Percentiles rank a stretch among this genome's conserved stretches.
Evolutionary conservation across 352 stramenopile species (phyloP).

Genomic region (Achlya hypogyna): DNA sequence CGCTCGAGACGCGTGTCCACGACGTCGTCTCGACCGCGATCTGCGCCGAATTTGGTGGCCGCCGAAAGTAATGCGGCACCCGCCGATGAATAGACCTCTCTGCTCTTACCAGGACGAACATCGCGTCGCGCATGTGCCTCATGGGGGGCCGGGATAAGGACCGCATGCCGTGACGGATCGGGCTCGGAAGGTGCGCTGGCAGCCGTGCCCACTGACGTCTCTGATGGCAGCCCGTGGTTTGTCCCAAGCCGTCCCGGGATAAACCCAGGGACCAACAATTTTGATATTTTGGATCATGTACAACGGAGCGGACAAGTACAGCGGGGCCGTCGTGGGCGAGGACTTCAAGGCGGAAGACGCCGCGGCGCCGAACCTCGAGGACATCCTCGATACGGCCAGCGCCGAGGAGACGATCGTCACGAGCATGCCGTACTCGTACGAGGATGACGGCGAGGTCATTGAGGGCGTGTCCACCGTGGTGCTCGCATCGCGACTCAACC

Average conservation of each 20-base stretch:
- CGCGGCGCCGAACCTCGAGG: slow-evolving; percentile 35
- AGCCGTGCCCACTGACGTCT: too few relatives aligned
- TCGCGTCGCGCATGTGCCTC: too few relatives aligned
- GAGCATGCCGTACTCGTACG: slow-evolving; percentile 71
- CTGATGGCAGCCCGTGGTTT: neutral
- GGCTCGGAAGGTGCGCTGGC: too few relatives aligned
- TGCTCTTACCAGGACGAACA: too few relatives aligned
- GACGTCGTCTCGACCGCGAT: neutral
- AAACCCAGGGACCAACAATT: neutral
- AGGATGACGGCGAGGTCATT: slow-evolving; percentile 44
- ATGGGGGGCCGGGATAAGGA: too few relatives aligned
- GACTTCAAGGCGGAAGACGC: slow-evolving; percentile 31
- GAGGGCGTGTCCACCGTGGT: slow-evolving; percentile 58
- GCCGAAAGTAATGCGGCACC: neutral
- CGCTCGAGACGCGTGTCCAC: slow-evolving; percentile 40
- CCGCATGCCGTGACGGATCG: too few relatives aligned
- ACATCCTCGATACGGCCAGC: slow-evolving; percentile 63
- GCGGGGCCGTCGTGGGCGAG: slow-evolving; percentile 54
- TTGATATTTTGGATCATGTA: slow-evolving; percentile 40
- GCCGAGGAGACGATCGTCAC: slow-evolving; percentile 76
- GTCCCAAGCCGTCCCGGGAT: neutral
- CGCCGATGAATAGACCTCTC: too few relatives aligned
- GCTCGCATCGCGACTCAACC: slow-evolving; percentile 62
- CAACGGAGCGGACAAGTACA: slow-evolving; percentile 75
- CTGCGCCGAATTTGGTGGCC: neutral